Percentiles rank a stretch among this genome's conserved stretches.
These are phyloP conservation scores for Saccharomyces cerevisiae DNA, from an alignment of 805 yeast genomes.

Conservation along the genomic window DNA sequence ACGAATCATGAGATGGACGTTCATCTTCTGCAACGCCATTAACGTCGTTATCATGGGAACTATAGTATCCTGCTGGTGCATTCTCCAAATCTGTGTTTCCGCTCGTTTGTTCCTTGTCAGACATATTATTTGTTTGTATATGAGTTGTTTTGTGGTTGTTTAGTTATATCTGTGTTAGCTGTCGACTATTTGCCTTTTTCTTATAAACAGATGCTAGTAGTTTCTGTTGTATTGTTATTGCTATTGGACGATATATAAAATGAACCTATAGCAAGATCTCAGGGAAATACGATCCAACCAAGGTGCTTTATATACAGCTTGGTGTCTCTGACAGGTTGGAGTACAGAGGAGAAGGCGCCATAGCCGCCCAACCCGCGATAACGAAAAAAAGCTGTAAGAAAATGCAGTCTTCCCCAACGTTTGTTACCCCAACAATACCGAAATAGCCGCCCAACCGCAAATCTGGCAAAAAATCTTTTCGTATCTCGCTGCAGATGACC, in stretches of 20 bases:
- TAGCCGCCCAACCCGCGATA: not conserved
- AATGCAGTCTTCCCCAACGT: not conserved
- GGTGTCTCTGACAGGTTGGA: not conserved
- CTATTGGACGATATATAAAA: not conserved
- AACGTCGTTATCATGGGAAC: not conserved
- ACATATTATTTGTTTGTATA: slow-evolving; percentile 3
- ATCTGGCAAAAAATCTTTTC: not conserved
- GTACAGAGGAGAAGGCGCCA: not conserved
- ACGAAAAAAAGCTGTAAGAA: not conserved
- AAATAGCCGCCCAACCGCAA: not conserved
- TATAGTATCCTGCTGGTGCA: not conserved
- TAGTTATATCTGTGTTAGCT: not conserved
- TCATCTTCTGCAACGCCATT: slow-evolving; percentile 2
- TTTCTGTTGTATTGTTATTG: not conserved
- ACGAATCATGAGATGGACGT: slow-evolving; percentile 3
- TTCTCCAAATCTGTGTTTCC: slow-evolving; percentile 10
- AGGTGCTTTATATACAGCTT: not conserved
- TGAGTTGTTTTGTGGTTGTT: not conserved
- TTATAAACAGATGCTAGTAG: not conserved
- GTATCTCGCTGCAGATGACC: not conserved
- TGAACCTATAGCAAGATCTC: not conserved
- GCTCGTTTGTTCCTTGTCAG: slow-evolving; percentile 9
- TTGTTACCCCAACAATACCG: not conserved
- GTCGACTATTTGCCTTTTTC: not conserved
- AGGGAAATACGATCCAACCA: not conserved